Percentiles rank a stretch among this genome's conserved stretches.
phyloP scores from a whole-genome alignment of 495 filamentous ascomycete species.

The Hyaloscypha variabilis region DNA sequence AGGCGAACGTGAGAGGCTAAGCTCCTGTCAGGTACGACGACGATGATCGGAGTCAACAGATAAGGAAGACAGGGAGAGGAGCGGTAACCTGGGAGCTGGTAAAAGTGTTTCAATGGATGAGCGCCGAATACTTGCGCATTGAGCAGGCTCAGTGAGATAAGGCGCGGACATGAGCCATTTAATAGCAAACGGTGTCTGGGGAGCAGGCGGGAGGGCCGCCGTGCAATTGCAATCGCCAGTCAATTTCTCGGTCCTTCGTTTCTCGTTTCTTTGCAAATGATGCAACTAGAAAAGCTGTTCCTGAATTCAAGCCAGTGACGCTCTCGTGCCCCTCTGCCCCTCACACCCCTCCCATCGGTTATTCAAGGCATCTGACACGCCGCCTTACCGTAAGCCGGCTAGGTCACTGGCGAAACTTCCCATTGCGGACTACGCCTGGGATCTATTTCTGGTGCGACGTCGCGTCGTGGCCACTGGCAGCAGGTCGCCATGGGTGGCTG shows the following conservation, averaged over 20 bases:
- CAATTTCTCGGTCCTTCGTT: not conserved
- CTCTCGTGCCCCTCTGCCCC: not conserved
- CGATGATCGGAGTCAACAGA: slow-evolving; percentile 5
- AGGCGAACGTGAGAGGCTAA: not conserved
- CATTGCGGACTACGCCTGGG: too few relatives aligned
- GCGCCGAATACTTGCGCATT: not conserved
- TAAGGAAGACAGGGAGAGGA: slow-evolving; percentile 8
- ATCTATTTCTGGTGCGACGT: too few relatives aligned
- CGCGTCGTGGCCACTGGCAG: too few relatives aligned
- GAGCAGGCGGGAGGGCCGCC: too few relatives aligned
- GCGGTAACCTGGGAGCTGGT: not conserved
- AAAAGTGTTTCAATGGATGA: slow-evolving; percentile 1
- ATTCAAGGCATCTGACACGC: slow-evolving; percentile 9
- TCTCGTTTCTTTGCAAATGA: not conserved
- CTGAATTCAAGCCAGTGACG: slow-evolving; percentile 3
- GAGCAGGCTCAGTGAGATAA: not conserved
- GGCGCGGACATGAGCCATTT: not conserved
- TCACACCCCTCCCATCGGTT: not conserved
- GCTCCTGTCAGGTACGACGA: not conserved
- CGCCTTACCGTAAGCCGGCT: not conserved
- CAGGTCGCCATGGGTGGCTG: too few relatives aligned
- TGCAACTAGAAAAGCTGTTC: not conserved
- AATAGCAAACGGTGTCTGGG: not conserved
- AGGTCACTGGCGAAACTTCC: not conserved
- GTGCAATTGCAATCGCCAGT: not conserved